Base-by-base conservation (phyloP, 805 yeast species). In the Zygoascus bituminiphila region DNA sequence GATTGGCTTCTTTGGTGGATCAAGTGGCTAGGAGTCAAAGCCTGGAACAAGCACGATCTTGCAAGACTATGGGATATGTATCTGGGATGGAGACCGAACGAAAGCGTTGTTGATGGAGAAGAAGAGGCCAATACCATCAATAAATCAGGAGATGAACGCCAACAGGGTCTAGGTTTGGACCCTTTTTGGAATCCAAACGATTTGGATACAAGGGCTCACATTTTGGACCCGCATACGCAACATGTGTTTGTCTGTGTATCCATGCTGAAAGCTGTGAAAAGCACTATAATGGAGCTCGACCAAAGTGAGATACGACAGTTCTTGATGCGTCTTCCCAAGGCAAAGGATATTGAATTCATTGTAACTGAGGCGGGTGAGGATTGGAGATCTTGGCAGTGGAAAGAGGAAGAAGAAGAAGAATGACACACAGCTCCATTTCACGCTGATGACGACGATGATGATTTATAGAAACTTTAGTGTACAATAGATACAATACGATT, bases 1-100 rank as follows among this genome's bases (percentile, higher is more conserved):
- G 88, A 82, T 60, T 89, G 97, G 97, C 70, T 88, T 22, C 74
- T 87, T 36, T 89, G 96, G 95, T 89, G 97, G 97, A 71, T 89
- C 54, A 87, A 88, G 61, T 89, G 85, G 74, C 78, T 86, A 60
- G 96, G 96, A 19, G 78, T 93, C 12, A 85, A 85, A 64, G 88
- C 83, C 5, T 79, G 94, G 77, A 82, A 88, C 40, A 75, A 84
- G 52, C 74, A 73, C 50, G 96, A 88, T 64, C 68, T 96, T 46
- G 96, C 93, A 10, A 73, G 96, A 52, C 72, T 88, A 5, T 89
- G 98, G 98, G 98, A 89, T 67, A 67, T 80, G 54, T 65, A 88
- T 41, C 64, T 89, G 22, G 95, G 96, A 1, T 87, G 89, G 80
- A 53, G 64, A 5, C 52, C 53, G 4, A 20, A 42, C 29, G 48